Evolutionary conservation across 148 eudicot species (phyloP).

Genomic region (Rhododendron molle): DNA sequence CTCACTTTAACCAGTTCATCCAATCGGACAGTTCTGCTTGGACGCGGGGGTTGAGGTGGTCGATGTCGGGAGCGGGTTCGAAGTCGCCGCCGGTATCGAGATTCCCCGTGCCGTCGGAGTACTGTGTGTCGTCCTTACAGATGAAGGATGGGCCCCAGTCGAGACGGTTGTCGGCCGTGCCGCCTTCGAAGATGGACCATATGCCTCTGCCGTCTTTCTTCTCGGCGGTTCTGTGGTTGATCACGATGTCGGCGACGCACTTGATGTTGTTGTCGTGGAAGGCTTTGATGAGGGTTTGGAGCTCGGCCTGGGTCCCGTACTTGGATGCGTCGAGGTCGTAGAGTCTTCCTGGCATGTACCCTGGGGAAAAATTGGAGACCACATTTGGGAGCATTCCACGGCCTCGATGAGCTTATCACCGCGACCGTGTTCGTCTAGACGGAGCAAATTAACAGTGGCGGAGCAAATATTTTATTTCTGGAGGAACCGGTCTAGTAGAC

Average conservation of each 20-base stretch:
- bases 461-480: no score
- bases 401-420: no score
- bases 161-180: slow-evolving; percentile 56
- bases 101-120: slow-evolving; percentile 62
- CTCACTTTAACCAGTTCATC: slow-evolving; percentile 74
- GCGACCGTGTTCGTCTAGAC: no score
- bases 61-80: slow-evolving; percentile 58
- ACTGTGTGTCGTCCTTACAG: slow-evolving; percentile 46
- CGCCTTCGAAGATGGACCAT: slow-evolving; percentile 73
- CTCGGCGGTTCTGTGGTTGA: slow-evolving; percentile 51
- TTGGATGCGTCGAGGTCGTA: slow-evolving; percentile 65
- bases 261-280: slow-evolving; percentile 52
- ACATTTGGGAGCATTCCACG: no score
- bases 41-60: slow-evolving; percentile 58
- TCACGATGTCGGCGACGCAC: slow-evolving; percentile 63
- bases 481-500: no score
- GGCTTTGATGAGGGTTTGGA: slow-evolving; percentile 42
- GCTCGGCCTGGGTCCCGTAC: slow-evolving; percentile 38
- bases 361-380: slow-evolving; percentile 13
- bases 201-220: slow-evolving; percentile 53
- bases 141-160: slow-evolving; percentile 73
- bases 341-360: slow-evolving; percentile 67
- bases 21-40: slow-evolving; percentile 60
- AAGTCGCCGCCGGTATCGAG: slow-evolving; percentile 46
- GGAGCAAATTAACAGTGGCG: not conserved